These are phyloP conservation scores for Phytopythium oedochilum DNA, from an alignment of 352 stramenopile species.

Conservation along the genomic window DNA sequence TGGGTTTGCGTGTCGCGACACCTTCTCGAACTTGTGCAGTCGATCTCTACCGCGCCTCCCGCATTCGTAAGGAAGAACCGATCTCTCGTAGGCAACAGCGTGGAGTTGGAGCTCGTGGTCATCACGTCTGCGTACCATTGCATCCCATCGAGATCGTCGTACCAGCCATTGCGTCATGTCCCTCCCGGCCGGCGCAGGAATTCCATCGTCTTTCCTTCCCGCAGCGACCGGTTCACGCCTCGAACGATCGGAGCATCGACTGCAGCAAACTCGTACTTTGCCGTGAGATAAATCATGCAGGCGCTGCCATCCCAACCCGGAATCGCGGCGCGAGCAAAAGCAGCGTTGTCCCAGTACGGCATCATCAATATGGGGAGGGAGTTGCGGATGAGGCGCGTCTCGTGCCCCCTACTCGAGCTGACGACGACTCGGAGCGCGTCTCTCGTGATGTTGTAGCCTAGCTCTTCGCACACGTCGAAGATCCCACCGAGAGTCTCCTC, in stretches of 20 bases:
- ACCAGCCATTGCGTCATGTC: slow-evolving; percentile 9
- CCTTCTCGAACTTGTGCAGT: not conserved
- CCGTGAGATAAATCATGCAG: not conserved
- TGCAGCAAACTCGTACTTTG: not conserved
- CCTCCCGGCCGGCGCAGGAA: slow-evolving; percentile 1
- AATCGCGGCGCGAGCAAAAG: not conserved
- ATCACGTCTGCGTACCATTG: slow-evolving; percentile 5
- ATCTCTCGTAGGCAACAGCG: not conserved
- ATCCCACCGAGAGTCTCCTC: slow-evolving; percentile 17
- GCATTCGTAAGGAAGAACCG: not conserved
- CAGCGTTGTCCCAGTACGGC: slow-evolving; percentile 14
- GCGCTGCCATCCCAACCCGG: not conserved
- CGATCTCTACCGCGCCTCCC: not conserved
- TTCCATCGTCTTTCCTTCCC: not conserved
- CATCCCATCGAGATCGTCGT: not conserved
- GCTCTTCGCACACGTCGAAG: slow-evolving; percentile 10
- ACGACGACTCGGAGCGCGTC: slow-evolving; percentile 19
- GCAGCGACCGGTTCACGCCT: not conserved
- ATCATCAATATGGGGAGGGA: slow-evolving; percentile 34
- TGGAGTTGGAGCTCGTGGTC: not conserved
- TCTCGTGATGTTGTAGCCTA: slow-evolving; percentile 6
- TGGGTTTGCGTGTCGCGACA: no score
- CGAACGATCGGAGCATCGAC: not conserved
- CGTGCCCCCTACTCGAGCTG: no score
- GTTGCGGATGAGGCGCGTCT: slow-evolving; percentile 19